phyloP scores from a whole-genome alignment of 306 rosid genomes.

The Trichosanthes truncata region DNA sequence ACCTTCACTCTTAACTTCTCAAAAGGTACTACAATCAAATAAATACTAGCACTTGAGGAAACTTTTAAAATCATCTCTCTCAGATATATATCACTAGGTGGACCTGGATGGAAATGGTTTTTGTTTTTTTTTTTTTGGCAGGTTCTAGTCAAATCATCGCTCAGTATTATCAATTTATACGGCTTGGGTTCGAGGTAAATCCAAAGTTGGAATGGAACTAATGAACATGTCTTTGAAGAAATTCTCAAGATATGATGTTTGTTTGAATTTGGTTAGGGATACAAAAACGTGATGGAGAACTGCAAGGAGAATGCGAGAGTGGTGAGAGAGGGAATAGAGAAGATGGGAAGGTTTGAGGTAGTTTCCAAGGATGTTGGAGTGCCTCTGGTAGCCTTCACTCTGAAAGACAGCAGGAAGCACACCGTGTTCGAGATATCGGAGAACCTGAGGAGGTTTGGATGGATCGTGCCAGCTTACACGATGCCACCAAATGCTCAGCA shows the following conservation, averaged over 20 bases:
- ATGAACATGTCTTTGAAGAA: background rate
- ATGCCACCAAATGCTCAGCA: conserved; percentile 69
- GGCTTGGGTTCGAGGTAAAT: conserved; percentile 76
- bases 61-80: background rate
- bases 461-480: conserved; percentile 92
- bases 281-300: conserved; percentile 63
- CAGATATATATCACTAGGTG: too few species aligned
- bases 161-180: conserved; percentile 75
- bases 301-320: conserved; percentile 50
- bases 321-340: conserved; percentile 50
- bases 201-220: background rate
- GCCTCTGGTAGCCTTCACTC: conserved; percentile 67
- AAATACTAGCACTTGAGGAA: too few species aligned
- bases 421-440: conserved; percentile 72
- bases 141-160: conserved; percentile 90
- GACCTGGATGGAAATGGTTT: background rate
- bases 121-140: conserved; percentile 14
- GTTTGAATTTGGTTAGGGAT: conserved; percentile 36
- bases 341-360: conserved; percentile 49
- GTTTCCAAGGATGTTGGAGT: conserved; percentile 75
- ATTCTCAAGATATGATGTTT: background rate
- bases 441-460: conserved; percentile 47
- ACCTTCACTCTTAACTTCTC: conserved; percentile 93
- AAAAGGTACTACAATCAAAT: conserved; percentile 41
- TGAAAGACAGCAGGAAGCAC: conserved; percentile 67